Conservation (phyloP, 1,284 basidiomycete species). For the Amylostereum areolatum region DNA sequence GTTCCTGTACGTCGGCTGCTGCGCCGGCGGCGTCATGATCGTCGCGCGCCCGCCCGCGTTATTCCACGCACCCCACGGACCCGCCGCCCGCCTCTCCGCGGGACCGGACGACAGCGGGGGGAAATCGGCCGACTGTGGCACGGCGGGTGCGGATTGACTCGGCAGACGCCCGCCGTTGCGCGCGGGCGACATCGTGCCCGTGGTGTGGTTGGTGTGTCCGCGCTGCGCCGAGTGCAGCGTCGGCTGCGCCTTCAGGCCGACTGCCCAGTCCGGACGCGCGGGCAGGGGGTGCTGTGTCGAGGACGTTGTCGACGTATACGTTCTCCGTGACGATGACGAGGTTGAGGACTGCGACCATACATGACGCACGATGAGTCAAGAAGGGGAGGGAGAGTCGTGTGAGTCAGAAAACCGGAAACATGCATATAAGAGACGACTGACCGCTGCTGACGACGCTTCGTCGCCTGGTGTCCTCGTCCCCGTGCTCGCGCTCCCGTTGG, state of each 20-base stretch:
- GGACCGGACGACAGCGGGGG: slow-evolving; percentile 52
- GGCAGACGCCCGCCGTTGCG: slow-evolving; percentile 26
- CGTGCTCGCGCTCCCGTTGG: slow-evolving; percentile 45
- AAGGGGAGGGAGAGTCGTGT: slow-evolving; percentile 4
- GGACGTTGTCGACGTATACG: slow-evolving; percentile 58
- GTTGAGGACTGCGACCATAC: slow-evolving; percentile 59
- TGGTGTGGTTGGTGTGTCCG: slow-evolving; percentile 22
- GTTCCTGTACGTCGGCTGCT: slow-evolving; percentile 8
- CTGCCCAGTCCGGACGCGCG: slow-evolving; percentile 78
- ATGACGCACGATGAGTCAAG: slow-evolving; percentile 5
- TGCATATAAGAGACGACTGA: slow-evolving; percentile 35
- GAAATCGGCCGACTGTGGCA: slow-evolving; percentile 62
- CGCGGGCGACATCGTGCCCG: slow-evolving; percentile 36
- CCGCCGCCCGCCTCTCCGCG: slow-evolving; percentile 43
- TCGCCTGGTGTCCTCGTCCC: slow-evolving; percentile 62
- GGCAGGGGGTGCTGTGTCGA: slow-evolving; percentile 76
- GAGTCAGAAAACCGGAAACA: slow-evolving; percentile 11
- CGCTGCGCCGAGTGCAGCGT: slow-evolving; percentile 38
- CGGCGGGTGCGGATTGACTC: slow-evolving; percentile 22
- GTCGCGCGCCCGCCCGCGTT: neutral
- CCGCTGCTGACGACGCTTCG: slow-evolving; percentile 67
- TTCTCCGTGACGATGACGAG: slow-evolving; percentile 70
- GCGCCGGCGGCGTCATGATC: slow-evolving; percentile 5
- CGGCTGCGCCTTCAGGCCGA: slow-evolving; percentile 68
- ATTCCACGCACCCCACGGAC: slow-evolving; percentile 12